phyloP scores from a whole-genome alignment of 169 alveolate species.

The Plasmodium blacklocki region DNA sequence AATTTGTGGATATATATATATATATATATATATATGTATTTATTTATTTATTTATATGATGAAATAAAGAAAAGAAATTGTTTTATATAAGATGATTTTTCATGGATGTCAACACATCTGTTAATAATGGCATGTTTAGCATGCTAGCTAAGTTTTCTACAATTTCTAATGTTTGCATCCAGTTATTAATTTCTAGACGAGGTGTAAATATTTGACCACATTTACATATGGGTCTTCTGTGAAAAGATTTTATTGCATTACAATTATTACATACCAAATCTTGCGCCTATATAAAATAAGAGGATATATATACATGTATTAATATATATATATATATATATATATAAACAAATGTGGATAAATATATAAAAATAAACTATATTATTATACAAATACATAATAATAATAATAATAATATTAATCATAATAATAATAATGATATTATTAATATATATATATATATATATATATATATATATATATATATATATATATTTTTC shows the following conservation, averaged over 20 bases:
- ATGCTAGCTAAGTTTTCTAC: constrained; percentile 58
- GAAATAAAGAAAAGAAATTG: background rate
- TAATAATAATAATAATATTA: background rate
- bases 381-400: background rate
- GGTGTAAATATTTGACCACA: constrained; percentile 60
- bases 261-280: constrained; percentile 69
- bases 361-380: constrained; percentile 1
- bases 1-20: too few species aligned
- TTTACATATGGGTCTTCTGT: constrained; percentile 69
- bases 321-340: background rate
- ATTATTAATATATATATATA: too few species aligned
- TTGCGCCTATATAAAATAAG: constrained; percentile 43
- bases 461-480: too few species aligned
- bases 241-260: constrained; percentile 66
- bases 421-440: background rate
- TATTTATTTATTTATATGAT: constrained; percentile 9
- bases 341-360: background rate
- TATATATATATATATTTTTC: too few species aligned
- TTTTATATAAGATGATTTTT: constrained; percentile 57
- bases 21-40: background rate
- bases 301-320: background rate
- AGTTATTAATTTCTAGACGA: constrained; percentile 46
- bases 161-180: constrained; percentile 61
- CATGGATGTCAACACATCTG: constrained; percentile 63
- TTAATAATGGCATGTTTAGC: constrained; percentile 59